A percentile compares a stretch with the other conserved stretches of the same genome.
These are phyloP conservation scores for Axilococcus clingmanii DNA, from an alignment of 139 green algal genomes.

Conservation along the genomic window DNA sequence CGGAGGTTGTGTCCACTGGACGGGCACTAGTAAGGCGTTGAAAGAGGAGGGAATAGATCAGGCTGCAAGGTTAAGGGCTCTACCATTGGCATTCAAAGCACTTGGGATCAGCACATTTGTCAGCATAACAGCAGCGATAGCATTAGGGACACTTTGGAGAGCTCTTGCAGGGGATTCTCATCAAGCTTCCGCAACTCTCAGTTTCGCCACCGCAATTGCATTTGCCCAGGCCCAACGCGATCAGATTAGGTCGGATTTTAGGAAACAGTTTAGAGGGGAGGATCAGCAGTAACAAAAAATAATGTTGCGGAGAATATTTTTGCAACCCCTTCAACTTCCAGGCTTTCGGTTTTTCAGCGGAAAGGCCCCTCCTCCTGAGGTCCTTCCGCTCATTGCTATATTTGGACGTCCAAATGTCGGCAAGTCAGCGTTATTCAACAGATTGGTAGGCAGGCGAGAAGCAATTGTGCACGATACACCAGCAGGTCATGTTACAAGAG, in stretches of 20 bases:
- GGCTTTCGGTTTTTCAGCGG: background rate
- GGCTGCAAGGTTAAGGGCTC: constrained; percentile 11
- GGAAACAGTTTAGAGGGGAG: background rate
- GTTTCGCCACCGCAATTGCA: constrained; percentile 12
- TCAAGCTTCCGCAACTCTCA: constrained; percentile 10
- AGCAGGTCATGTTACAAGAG: constrained; percentile 79
- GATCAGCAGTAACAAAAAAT: background rate
- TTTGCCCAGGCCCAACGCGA: constrained; percentile 23
- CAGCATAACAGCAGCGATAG: constrained; percentile 7
- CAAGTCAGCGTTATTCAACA: constrained; percentile 88
- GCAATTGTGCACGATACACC: constrained; percentile 87
- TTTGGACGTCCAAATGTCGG: constrained; percentile 83
- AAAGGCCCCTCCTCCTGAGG: too few species aligned
- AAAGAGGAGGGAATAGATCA: constrained; percentile 31
- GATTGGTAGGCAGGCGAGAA: constrained; percentile 40
- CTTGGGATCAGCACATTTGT: constrained; percentile 16
- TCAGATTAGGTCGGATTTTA: background rate
- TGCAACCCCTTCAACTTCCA: background rate
- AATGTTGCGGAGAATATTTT: too few species aligned
- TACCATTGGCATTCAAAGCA: constrained; percentile 30
- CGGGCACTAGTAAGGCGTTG: constrained; percentile 26
- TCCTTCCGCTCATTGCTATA: constrained; percentile 47
- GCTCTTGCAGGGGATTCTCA: constrained; percentile 15
- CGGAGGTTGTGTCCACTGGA: constrained; percentile 7
- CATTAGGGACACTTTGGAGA: constrained; percentile 7